Evolutionary conservation across 1,284 basidiomycete species (phyloP).

Genomic region (Abortiporus biennis): DNA sequence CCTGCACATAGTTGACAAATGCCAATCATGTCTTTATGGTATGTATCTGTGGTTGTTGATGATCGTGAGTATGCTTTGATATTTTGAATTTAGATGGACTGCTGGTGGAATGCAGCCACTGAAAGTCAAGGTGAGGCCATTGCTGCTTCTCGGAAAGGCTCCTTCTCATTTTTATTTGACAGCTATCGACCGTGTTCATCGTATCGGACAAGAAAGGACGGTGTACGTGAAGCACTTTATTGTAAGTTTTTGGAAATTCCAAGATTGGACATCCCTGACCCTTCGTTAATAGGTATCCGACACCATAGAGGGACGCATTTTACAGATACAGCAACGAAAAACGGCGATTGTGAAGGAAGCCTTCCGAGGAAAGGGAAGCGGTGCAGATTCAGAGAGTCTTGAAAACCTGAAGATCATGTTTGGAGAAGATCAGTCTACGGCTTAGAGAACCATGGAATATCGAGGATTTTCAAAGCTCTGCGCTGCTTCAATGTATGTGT

Average conservation of each 20-base stretch:
- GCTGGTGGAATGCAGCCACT: constrained; percentile 91
- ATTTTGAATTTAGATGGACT: constrained; percentile 76
- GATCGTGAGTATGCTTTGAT: background rate
- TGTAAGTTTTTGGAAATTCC: constrained; percentile 35
- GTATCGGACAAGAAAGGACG: constrained; percentile 78
- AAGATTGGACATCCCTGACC: background rate
- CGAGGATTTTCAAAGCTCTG: no score
- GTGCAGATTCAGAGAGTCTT: constrained; percentile 59
- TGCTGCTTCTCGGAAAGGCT: constrained; percentile 18
- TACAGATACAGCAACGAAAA: constrained; percentile 88
- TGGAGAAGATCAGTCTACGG: constrained; percentile 27
- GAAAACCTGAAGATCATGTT: constrained; percentile 79
- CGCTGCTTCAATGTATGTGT: no score
- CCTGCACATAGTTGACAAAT: constrained; percentile 48
- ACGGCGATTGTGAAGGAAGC: constrained; percentile 80
- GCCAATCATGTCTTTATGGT: constrained; percentile 88
- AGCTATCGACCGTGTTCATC: constrained; percentile 79
- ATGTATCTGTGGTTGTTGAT: constrained; percentile 17
- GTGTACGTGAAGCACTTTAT: constrained; percentile 93
- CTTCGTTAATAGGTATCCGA: constrained; percentile 43
- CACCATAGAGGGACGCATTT: constrained; percentile 77
- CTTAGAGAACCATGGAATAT: background rate
- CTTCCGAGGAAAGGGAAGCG: constrained; percentile 45
- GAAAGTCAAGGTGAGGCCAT: constrained; percentile 75
- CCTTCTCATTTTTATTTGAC: background rate